Conservation (phyloP, 495 filamentous ascomycete species). For the Echria macrotheca region DNA sequence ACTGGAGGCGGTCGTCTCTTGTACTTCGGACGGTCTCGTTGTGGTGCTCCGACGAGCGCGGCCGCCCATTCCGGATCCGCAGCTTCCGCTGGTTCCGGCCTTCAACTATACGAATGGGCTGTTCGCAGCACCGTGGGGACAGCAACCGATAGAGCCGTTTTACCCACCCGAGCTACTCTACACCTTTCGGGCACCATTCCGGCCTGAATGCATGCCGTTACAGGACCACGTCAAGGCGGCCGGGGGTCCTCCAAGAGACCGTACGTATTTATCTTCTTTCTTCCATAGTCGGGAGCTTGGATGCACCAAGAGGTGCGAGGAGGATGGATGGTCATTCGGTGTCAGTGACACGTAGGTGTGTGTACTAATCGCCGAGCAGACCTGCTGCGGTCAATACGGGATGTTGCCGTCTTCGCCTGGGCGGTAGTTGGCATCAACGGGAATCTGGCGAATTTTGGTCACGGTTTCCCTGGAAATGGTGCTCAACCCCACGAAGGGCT, state of each 20-base stretch:
- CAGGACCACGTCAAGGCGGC: conserved; percentile 39
- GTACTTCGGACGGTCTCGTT: conserved; percentile 83
- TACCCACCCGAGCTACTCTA: conserved; percentile 38
- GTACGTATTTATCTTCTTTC: conserved; percentile 7
- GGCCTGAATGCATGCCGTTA: conserved; percentile 41
- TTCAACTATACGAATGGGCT: conserved; percentile 59
- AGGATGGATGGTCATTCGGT: too few species aligned
- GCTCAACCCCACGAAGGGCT: conserved; percentile 52
- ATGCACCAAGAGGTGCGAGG: too few species aligned
- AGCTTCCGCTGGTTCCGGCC: conserved; percentile 39
- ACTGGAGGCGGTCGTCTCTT: conserved; percentile 83
- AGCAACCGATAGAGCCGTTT: conserved; percentile 48
- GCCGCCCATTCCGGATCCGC: conserved; percentile 57
- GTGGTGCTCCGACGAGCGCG: conserved; percentile 74
- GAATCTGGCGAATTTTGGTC: conserved; percentile 57
- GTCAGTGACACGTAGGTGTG: too few species aligned
- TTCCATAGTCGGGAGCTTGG: too few species aligned
- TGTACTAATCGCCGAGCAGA: conserved; percentile 21
- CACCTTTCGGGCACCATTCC: conserved; percentile 37
- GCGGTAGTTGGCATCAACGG: conserved; percentile 77
- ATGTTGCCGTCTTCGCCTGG: conserved; percentile 82
- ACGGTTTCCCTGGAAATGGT: conserved; percentile 56
- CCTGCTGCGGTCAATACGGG: conserved; percentile 75
- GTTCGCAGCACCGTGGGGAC: conserved; percentile 74
- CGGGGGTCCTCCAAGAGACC: conserved; percentile 49